These are phyloP conservation scores for Plantago major DNA, from an alignment of 257 asterid genomes.

Conservation along the genomic window DNA sequence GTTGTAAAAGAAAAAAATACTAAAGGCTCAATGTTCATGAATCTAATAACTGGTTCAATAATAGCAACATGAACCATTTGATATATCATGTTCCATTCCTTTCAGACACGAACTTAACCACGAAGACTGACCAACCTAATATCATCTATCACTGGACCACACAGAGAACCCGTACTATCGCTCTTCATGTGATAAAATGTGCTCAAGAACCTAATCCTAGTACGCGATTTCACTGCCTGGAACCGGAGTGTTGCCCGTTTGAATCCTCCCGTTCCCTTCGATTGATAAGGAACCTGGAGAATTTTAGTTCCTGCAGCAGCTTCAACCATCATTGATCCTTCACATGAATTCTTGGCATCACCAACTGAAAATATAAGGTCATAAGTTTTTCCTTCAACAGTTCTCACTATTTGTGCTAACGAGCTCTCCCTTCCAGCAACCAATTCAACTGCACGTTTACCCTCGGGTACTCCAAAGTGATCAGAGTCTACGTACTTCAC, in stretches of 20 bases:
- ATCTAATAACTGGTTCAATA: slow-evolving; percentile 1
- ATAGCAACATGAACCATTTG: not conserved
- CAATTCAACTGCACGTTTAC: slow-evolving; percentile 60
- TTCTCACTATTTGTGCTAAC: slow-evolving; percentile 45
- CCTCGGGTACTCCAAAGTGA: slow-evolving; percentile 63
- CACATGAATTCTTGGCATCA: slow-evolving; percentile 59
- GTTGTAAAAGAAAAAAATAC: no score
- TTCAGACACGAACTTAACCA: slow-evolving; percentile 6
- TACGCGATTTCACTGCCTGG: slow-evolving; percentile 30
- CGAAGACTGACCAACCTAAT: slow-evolving; percentile 50
- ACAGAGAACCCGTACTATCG: slow-evolving; percentile 60
- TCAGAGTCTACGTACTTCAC: slow-evolving; percentile 70
- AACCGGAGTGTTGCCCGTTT: slow-evolving; percentile 49
- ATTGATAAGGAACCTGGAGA: slow-evolving; percentile 47
- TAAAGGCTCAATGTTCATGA: not conserved
- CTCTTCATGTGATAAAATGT: slow-evolving; percentile 58
- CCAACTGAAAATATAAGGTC: slow-evolving; percentile 52
- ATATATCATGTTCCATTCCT: not conserved
- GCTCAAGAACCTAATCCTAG: slow-evolving; percentile 69
- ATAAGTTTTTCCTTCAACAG: slow-evolving; percentile 34
- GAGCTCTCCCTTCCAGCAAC: slow-evolving; percentile 80
- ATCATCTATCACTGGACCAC: slow-evolving; percentile 86
- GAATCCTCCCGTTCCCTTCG: slow-evolving; percentile 64
- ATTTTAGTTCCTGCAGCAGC: slow-evolving; percentile 41
- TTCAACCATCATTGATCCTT: slow-evolving; percentile 76